Conservation (phyloP, 805 yeast species). For the Zygoascus flipseniorum region DNA sequence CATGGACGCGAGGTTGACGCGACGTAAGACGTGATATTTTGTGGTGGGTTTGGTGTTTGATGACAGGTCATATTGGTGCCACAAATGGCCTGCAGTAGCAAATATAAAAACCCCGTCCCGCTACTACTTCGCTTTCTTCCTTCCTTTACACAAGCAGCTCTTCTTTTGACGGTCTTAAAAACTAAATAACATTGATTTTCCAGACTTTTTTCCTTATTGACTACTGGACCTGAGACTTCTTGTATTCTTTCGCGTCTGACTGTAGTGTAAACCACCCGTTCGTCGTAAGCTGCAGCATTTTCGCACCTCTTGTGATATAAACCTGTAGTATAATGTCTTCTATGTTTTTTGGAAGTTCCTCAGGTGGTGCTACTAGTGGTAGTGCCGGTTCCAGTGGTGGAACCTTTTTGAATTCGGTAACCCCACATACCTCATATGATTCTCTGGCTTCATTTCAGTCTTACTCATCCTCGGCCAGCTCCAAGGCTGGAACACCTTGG, state of each 20-base stretch:
- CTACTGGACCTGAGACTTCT: not conserved
- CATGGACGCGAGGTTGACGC: not conserved
- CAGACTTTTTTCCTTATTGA: not conserved
- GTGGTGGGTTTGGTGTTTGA: not conserved
- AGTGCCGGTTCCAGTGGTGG: not conserved
- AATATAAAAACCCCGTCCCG: too few relatives aligned
- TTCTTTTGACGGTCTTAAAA: not conserved
- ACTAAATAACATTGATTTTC: not conserved
- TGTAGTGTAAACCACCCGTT: too few relatives aligned
- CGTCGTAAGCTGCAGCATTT: not conserved
- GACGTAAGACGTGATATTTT: not conserved
- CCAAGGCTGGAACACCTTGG: conserved; percentile 1
- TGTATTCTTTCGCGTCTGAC: not conserved
- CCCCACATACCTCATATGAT: conserved; percentile 10
- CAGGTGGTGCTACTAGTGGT: not conserved
- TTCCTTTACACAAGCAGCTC: not conserved
- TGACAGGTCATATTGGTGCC: not conserved
- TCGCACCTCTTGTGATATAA: not conserved
- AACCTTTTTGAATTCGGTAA: not conserved
- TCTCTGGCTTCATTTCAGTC: conserved; percentile 15
- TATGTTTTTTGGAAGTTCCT: not conserved
- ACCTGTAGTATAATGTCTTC: not conserved
- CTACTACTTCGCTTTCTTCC: too few relatives aligned
- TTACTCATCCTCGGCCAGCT: conserved; percentile 2
- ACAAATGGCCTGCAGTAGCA: not conserved